A percentile compares a stretch with the other conserved stretches of the same genome.
phyloP scores from a whole-genome alignment of 371 early-diverging fungal species.

The Mortierella sp. region DNA sequence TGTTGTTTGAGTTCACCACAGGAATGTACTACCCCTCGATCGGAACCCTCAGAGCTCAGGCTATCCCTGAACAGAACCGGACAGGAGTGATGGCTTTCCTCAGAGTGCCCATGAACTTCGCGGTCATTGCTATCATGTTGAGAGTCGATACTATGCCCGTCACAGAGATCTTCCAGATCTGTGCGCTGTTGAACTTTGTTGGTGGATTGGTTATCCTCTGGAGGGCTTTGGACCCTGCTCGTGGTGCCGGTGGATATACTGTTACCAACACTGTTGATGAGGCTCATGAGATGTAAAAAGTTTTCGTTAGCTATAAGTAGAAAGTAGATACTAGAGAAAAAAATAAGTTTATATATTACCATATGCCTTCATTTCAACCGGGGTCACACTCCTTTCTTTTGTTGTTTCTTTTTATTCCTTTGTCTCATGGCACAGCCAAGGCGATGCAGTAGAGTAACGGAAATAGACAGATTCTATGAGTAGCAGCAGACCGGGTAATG shows the following conservation, averaged over 20 bases:
- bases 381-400: background rate
- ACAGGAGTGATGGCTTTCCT: conserved; percentile 84
- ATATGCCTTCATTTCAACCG: background rate
- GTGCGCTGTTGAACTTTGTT: conserved; percentile 55
- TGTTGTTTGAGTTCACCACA: conserved; percentile 77
- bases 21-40: conserved; percentile 86
- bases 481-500: background rate
- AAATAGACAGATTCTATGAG: background rate
- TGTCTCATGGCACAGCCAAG: background rate
- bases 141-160: conserved; percentile 63
- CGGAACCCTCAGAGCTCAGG: conserved; percentile 74
- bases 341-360: background rate
- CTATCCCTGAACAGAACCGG: conserved; percentile 81
- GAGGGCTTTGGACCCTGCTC: conserved; percentile 42
- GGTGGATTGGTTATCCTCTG: conserved; percentile 51
- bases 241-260: conserved; percentile 15
- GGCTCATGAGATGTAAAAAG: conserved; percentile 30
- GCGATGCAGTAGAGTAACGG: no score
- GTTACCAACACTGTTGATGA: conserved; percentile 27
- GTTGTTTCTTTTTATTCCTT: background rate
- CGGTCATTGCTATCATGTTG: conserved; percentile 77
- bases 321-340: background rate
- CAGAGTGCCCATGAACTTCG: conserved; percentile 84
- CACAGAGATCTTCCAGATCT: conserved; percentile 62
- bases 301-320: background rate